A percentile compares a stretch with the other conserved stretches of the same genome.
phyloP scores from a whole-genome alignment of 345 rosid species.

The Odontarrhena argentea region DNA sequence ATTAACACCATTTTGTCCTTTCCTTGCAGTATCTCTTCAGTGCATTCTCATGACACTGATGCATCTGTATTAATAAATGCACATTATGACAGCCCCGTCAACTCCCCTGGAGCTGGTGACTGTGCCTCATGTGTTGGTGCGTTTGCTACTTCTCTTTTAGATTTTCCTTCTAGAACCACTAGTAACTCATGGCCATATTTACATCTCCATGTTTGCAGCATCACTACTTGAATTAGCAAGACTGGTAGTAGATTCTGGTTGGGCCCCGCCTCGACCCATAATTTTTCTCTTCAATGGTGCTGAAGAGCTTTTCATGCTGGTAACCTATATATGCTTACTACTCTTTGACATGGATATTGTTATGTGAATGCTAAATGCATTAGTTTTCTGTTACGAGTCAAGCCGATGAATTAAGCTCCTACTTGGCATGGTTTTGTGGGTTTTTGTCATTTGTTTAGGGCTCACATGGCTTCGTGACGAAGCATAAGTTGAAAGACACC shows the following conservation, averaged over 20 bases:
- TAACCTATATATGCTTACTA: constrained; percentile 34
- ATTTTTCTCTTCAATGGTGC: constrained; percentile 96
- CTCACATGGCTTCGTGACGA: constrained; percentile 92
- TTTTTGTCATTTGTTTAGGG: constrained; percentile 63
- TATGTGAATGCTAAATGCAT: constrained; percentile 25
- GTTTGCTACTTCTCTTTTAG: constrained; percentile 32
- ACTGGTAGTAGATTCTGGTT: constrained; percentile 73
- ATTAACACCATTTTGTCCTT: not conserved
- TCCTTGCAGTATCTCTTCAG: constrained; percentile 70
- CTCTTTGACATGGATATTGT: not conserved
- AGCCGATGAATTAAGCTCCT: constrained; percentile 21
- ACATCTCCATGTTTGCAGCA: constrained; percentile 55
- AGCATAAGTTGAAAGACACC: constrained; percentile 78
- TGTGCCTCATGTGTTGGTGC: constrained; percentile 96
- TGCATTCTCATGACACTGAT: constrained; percentile 61
- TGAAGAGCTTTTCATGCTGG: constrained; percentile 93
- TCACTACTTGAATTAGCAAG: constrained; percentile 90
- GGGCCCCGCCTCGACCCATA: constrained; percentile 85
- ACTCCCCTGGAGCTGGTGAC: constrained; percentile 97
- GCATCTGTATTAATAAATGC: constrained; percentile 90
- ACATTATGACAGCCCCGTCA: constrained; percentile 89
- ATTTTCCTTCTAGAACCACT: constrained; percentile 13
- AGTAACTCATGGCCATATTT: constrained; percentile 20
- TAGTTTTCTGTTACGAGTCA: constrained; percentile 14
- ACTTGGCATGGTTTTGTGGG: constrained; percentile 11